These are phyloP conservation scores for Funneliformis geosporum DNA, from an alignment of 192 early-diverging fungal genomes.

Conservation along the genomic window DNA sequence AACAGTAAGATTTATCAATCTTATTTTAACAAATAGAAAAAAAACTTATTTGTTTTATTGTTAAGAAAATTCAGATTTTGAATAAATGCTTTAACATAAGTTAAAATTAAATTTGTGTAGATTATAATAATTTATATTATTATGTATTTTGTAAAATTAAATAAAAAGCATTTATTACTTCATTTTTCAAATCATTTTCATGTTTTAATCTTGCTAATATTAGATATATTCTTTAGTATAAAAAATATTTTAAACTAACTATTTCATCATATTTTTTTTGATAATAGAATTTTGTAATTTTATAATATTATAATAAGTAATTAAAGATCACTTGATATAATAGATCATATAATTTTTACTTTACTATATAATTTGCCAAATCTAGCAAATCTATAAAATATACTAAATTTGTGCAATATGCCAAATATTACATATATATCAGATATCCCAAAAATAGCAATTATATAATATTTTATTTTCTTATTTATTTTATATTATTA, in stretches of 20 bases:
- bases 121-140: no score
- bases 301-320: no score
- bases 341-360: no score
- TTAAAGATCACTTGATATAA: no score
- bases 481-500: no score
- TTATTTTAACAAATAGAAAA: neutral
- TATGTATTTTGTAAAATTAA: neutral
- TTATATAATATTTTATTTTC: no score
- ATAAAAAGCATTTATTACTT: neutral
- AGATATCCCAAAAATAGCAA: no score
- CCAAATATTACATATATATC: no score
- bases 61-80: slow-evolving; percentile 4
- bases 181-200: neutral
- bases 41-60: neutral
- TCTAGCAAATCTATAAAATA: no score
- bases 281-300: slow-evolving; percentile 10
- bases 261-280: slow-evolving; percentile 3
- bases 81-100: slow-evolving; percentile 8
- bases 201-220: slow-evolving; percentile 1
- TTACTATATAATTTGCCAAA: no score
- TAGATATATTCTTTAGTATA: slow-evolving; percentile 5
- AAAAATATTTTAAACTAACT: neutral
- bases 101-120: slow-evolving; percentile 16
- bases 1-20: neutral
- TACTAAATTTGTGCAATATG: no score